Base-by-base conservation (phyloP, 2,329 filamentous ascomycete species). In the Claviceps cyperi region DNA sequence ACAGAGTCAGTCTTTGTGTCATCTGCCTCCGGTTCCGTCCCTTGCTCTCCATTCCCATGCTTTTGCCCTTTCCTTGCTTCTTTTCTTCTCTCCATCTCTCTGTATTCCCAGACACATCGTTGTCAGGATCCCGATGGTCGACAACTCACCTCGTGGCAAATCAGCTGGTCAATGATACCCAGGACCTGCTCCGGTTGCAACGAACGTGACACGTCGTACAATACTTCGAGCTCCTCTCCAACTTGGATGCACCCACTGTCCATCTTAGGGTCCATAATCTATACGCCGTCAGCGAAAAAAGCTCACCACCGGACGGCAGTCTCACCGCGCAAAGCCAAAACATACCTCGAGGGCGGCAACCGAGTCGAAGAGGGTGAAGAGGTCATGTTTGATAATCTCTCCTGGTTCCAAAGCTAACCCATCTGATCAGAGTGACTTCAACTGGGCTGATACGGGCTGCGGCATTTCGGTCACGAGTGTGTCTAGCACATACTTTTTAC, bases 251-350 rank as follows among this genome's bases (percentile, higher is more conserved):
- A 89, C 28, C 92, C 92, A 62, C 88, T 96, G 66, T 98, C 92
- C 92, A 98, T 98, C 68, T 97, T 98, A 1, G 86, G 83, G 62
- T 98, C 92, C 87, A 96, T 96, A 59, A 98, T 95, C 92, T 98
- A 43, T 4, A 32, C 8, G 3, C 14, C 17, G 19, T 49, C 47
- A 49, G 47, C 14, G 14, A 2, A 39, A 28, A 28, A 8, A 19
- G 44, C 32, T 46, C 44, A 8, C 32, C 9, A 17, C 43, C 4
- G 8, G 14, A 5, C 14, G 9, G 9, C 4, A 9, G 4, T 28
- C 13, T 22, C 24, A 43, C 43, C 11, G 28, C 28, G 9, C 28
- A 32, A 32, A 32, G 9, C 28, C 43, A 36, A 36, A 32, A 54
- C 68, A 50, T 64, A 77, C 81, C 77, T 92, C 86, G 21, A 92